phyloP scores from a whole-genome alignment of 495 filamentous ascomycete genomes.

The Aspergillus carlsbadensis region DNA sequence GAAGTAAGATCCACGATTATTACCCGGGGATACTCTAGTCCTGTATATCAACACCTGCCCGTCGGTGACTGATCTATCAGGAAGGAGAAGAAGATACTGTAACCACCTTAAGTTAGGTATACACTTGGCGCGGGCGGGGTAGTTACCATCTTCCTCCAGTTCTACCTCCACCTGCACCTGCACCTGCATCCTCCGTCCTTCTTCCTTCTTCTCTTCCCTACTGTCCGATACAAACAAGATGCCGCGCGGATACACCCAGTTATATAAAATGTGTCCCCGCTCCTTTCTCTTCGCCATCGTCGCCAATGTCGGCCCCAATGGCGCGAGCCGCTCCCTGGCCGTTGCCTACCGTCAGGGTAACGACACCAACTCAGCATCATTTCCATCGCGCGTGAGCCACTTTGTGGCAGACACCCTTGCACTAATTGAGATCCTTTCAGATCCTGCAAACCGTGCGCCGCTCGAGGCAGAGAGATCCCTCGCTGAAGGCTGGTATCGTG shows the following conservation, averaged over 20 bases:
- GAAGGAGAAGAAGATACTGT: too few relatives aligned
- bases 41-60: too few relatives aligned
- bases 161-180: too few relatives aligned
- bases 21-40: too few relatives aligned
- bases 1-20: too few relatives aligned
- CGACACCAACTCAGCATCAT: neutral
- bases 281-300: conserved; percentile 21
- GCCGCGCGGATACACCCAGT: conserved; percentile 8
- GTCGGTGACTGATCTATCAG: too few relatives aligned
- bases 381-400: conserved; percentile 2
- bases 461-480: conserved; percentile 18
- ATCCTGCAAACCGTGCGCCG: conserved; percentile 16
- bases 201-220: neutral
- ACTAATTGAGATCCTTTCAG: conserved; percentile 17
- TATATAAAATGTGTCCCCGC: conserved; percentile 11
- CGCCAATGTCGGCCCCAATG: conserved; percentile 21
- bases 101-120: too few relatives aligned
- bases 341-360: conserved; percentile 21
- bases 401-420: conserved; percentile 18
- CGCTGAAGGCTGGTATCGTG: conserved; percentile 14
- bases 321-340: conserved; percentile 17
- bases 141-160: too few relatives aligned
- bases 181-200: neutral
- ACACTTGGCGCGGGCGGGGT: too few relatives aligned
- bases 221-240: neutral